These are phyloP conservation scores for Funneliformis geosporum DNA, from an alignment of 192 early-diverging fungal species.

Conservation along the genomic window DNA sequence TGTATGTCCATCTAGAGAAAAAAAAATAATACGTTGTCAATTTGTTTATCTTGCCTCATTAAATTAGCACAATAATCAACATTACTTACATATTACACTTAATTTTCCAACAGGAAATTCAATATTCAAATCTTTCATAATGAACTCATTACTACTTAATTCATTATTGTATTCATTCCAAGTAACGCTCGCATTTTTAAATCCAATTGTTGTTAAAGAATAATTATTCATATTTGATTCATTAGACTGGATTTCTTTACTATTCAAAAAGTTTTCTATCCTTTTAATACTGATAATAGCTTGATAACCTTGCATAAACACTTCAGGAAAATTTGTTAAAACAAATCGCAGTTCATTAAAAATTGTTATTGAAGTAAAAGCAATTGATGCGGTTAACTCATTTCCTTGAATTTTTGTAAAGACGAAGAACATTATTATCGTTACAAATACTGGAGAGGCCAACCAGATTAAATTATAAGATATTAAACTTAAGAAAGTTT, in stretches of 20 bases:
- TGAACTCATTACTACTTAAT: conserved; percentile 44
- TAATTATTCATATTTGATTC: background rate
- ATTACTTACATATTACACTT: conserved; percentile 63
- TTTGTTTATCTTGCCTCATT: conserved; percentile 20
- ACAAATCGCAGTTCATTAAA: conserved; percentile 67
- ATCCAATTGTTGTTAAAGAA: conserved; percentile 39
- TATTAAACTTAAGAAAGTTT: conserved; percentile 15
- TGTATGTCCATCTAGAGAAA: conserved; percentile 65
- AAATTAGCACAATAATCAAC: background rate
- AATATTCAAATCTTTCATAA: conserved; percentile 64
- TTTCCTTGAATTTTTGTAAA: conserved; percentile 63
- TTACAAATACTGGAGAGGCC: conserved; percentile 60
- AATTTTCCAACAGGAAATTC: conserved; percentile 72
- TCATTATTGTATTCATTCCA: conserved; percentile 37
- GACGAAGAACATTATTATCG: conserved; percentile 56
- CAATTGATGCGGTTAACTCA: conserved; percentile 8
- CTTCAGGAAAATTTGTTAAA: conserved; percentile 62
- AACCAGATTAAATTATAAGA: conserved; percentile 52
- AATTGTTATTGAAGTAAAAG: conserved; percentile 70
- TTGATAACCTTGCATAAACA: conserved; percentile 57
- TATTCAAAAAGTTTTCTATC: conserved; percentile 73
- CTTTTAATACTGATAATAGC: conserved; percentile 64
- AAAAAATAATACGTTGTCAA: background rate
- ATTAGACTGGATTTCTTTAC: conserved; percentile 52
- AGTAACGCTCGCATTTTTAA: conserved; percentile 53